Conservation (phyloP, 208 protist genomes). For the Leishmania turanica region DNA sequence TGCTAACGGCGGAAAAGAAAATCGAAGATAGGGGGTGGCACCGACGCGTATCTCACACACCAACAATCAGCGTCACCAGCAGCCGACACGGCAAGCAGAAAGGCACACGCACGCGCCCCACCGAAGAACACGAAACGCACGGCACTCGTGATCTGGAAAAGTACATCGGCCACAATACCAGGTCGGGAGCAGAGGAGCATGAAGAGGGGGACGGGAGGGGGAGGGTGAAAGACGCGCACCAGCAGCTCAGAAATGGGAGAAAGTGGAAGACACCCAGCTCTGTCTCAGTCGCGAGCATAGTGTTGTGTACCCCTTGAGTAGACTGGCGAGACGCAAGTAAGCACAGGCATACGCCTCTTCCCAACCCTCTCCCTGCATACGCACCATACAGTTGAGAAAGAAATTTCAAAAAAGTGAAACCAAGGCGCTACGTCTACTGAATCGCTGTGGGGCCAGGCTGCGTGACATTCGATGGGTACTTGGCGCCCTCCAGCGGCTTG, state of each 20-base stretch:
- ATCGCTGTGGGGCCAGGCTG: slow-evolving; percentile 85
- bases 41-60: neutral
- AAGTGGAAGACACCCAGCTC: neutral
- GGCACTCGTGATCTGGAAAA: neutral
- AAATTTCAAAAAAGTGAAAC: neutral
- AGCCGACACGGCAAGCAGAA: neutral
- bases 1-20: neutral
- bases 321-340: neutral
- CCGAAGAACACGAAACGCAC: neutral
- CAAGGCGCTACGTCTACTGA: slow-evolving; percentile 38
- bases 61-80: neutral
- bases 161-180: neutral
- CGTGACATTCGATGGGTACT: slow-evolving; percentile 86
- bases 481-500: slow-evolving; percentile 81
- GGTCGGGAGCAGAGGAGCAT: neutral
- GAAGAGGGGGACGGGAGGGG: neutral
- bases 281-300: neutral
- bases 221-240: neutral
- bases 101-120: neutral
- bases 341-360: neutral
- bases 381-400: neutral
- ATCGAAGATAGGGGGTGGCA: neutral
- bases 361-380: neutral
- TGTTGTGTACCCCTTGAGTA: neutral
- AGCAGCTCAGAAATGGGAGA: neutral